Evolutionary conservation across 208 protist species (phyloP).

Genomic region (Angomonas ambiguus): DNA sequence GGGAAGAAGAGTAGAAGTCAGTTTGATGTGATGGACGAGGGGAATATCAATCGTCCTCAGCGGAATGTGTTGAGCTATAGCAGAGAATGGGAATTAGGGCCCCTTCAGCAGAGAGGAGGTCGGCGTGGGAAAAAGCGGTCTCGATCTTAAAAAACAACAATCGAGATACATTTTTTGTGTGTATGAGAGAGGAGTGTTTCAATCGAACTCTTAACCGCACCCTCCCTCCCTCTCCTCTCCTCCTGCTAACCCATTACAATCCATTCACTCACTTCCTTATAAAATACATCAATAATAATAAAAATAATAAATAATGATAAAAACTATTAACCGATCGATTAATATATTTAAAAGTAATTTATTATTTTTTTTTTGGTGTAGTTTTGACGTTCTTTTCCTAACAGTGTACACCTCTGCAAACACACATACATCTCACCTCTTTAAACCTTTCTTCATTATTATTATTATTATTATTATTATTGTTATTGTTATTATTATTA

Average conservation of each 20-base stretch:
- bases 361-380: too few relatives aligned
- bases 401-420: too few relatives aligned
- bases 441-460: too few relatives aligned
- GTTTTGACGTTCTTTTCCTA: too few relatives aligned
- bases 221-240: too few relatives aligned
- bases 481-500: too few relatives aligned
- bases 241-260: not conserved
- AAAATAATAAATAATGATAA: constrained; percentile 5
- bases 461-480: too few relatives aligned
- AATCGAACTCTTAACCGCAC: too few relatives aligned
- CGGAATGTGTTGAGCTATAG: constrained; percentile 55
- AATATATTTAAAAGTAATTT: not conserved
- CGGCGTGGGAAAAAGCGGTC: not conserved
- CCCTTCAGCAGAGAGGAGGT: constrained; percentile 17
- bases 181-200: too few relatives aligned
- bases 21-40: constrained; percentile 51
- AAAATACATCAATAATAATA: not conserved
- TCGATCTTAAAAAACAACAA: too few relatives aligned
- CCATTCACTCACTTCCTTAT: not conserved
- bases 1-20: constrained; percentile 35
- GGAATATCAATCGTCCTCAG: constrained; percentile 66
- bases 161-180: too few relatives aligned
- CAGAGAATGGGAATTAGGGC: constrained; percentile 65
- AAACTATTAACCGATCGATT: not conserved
- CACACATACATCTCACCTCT: too few relatives aligned